Percentiles rank a stretch among this genome's conserved stretches.
phyloP scores from a whole-genome alignment of 805 yeast species.

The Cyberlindnera sargentensis region DNA sequence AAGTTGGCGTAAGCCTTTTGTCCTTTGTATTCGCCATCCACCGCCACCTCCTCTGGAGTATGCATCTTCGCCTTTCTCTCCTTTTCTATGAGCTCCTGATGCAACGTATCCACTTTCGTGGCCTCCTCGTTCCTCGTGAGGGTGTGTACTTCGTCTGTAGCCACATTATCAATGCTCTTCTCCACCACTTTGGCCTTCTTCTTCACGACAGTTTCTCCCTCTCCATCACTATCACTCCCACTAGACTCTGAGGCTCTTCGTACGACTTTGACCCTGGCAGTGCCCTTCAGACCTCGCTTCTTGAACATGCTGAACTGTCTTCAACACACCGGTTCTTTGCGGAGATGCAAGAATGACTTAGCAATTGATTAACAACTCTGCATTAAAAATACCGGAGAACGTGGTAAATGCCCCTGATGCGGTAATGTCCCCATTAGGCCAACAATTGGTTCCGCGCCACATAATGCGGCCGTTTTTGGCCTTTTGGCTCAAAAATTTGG shows the following conservation, averaged over 20 bases:
- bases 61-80: conserved; percentile 13
- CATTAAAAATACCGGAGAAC: no score
- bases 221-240: conserved; percentile 9
- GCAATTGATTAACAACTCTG: no score
- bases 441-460: no score
- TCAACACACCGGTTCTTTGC: no score
- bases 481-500: no score
- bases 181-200: conserved; percentile 1
- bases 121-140: conserved; percentile 21
- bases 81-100: conserved; percentile 16
- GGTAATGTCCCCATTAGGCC: no score
- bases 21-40: conserved; percentile 25
- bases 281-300: conserved; percentile 26
- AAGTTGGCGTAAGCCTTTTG: conserved; percentile 20
- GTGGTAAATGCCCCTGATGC: no score
- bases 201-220: conserved; percentile 2
- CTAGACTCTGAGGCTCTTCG: conserved; percentile 7
- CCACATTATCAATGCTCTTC: background rate
- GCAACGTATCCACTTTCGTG: conserved; percentile 16
- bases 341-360: no score
- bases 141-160: conserved; percentile 1
- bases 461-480: no score
- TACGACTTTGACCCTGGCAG: conserved; percentile 4
- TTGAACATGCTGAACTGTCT: conserved; percentile 28
- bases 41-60: conserved; percentile 4